Evolutionary conservation across 164 flowering plant species (phyloP), one percentile per base, ranked within the genome.

Genomic region (Warburgia ugandensis): DNA sequence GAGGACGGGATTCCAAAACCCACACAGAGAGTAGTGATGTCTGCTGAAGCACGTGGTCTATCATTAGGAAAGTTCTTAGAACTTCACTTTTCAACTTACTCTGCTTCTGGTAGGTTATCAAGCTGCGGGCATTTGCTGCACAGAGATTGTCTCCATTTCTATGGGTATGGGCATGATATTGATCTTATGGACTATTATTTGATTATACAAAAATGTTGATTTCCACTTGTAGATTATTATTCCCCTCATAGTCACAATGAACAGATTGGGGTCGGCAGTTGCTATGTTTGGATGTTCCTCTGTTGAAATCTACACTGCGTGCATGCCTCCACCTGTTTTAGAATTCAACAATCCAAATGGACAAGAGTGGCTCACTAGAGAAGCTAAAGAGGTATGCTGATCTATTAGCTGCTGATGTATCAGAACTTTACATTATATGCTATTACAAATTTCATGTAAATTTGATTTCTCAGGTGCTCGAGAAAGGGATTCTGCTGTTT

Each of bases 51-150:
- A 2, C 68, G 83, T 52, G 65, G 77, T 43, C 61, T 89, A 37
- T 94, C 99, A 25, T 86, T 94, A 57, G 99, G 99, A 54, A 86
- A 94, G 70, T 84, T 89, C 63, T 60, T 94, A 74, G 96, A 86
- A 74, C 92, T 94, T 30, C 61, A 79, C 60, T 79, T 94, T 54
- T 78, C 86, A 47, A 69, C 66, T 33, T 47, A 65, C 57, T 69
- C 73, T 19, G 67, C 73, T 50, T 59, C 62, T 49, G 56, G 40
- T 54, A 59, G 64, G 51, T 43, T 52, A 17, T 62, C 82, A 5
- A 71, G 71, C 35, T 94, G 97, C 58, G 95, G 96, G 45, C 96
- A 94, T 77, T 81, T 78, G 28, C 52, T 76, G 40, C 65, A 74
- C 26, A 65, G 59, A 61, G 92, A 86, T 62, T 89, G 73, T 68